phyloP scores from a whole-genome alignment of 495 filamentous ascomycete species.

The Penicillium flavigenum region DNA sequence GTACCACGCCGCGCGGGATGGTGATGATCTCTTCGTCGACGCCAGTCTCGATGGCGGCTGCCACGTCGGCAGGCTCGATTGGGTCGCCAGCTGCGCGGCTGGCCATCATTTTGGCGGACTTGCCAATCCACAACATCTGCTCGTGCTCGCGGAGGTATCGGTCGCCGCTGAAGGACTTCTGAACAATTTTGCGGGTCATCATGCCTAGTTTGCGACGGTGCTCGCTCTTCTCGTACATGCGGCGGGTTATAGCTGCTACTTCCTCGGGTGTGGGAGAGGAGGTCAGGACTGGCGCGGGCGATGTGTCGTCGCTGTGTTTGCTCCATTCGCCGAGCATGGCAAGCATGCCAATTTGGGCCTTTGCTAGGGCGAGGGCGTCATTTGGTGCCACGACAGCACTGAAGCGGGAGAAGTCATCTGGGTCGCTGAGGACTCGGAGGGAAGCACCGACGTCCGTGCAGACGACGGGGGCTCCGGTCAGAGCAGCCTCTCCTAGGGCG shows the following conservation, averaged over 20 bases:
- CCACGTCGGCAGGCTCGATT: slow-evolving; percentile 31
- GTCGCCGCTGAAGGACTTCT: slow-evolving; percentile 60
- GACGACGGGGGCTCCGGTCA: slow-evolving; percentile 63
- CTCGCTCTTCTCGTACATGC: slow-evolving; percentile 63
- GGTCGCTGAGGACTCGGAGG: slow-evolving; percentile 61
- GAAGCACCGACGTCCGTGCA: slow-evolving; percentile 66
- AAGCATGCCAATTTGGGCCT: slow-evolving; percentile 62
- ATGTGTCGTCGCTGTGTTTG: slow-evolving; percentile 50
- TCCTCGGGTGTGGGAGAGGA: slow-evolving; percentile 51
- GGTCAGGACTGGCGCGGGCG: slow-evolving; percentile 46
- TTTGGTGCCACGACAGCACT: slow-evolving; percentile 64
- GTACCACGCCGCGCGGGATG: slow-evolving; percentile 37
- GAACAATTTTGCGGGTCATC: slow-evolving; percentile 59
- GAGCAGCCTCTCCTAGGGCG: slow-evolving; percentile 63
- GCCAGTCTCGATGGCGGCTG: slow-evolving; percentile 29
- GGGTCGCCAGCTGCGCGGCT: slow-evolving; percentile 28
- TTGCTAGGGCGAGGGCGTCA: slow-evolving; percentile 56
- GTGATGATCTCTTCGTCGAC: slow-evolving; percentile 45
- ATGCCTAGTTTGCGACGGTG: slow-evolving; percentile 60
- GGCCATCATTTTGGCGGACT: slow-evolving; percentile 45
- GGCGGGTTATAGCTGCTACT: slow-evolving; percentile 51
- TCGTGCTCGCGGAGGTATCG: slow-evolving; percentile 67
- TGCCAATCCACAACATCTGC: slow-evolving; percentile 68
- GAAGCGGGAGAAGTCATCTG: slow-evolving; percentile 55
- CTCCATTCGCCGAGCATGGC: slow-evolving; percentile 61